Evolutionary conservation across 495 filamentous ascomycete genomes (phyloP), one percentile per base, ranked within the genome.

Genomic region (Talaromyces thailandensis): DNA sequence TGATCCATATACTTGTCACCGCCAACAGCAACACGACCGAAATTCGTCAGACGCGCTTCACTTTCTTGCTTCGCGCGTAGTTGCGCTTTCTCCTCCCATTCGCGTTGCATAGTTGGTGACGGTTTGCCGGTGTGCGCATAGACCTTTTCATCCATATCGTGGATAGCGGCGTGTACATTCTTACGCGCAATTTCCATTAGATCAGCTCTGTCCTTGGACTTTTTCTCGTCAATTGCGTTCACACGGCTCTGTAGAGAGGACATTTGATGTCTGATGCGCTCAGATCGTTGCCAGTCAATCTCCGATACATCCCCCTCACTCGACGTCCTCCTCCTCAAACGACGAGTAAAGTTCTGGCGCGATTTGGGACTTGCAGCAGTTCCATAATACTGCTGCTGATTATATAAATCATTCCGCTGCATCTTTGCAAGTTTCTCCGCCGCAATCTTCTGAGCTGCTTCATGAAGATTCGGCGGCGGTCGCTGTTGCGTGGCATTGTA

Each of bases 401-500:
- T 87, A 6, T 81, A 79, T 7, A 79, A 78, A 65, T 87, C 81
- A 65, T 93, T 87, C 63, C 91, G 82, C 16, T 91, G 83, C 64
- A 96, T 83, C 66, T 84, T 91, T 0, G 89, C 86, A 14, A 97
- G 78, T 31, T 92, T 89, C 68, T 94, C 89, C 62, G 88, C 82
- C 2, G 92, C 92, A 45, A 92, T 83, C 67, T 87, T 91, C 68
- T 93, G 89, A 0, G 92, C 92, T 2, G 88, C 85, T 62, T 93
- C 90, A 68, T 97, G 90, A 3, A 97, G 73, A 62, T 81, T 84
- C 35, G 84, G 79, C 61, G 84, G 84, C 3, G 76, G 75, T 43
- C 70, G 74, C n/a, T 69, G 58, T 35, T 62, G 61, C 43, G 62
- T 66, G 11, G 66, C 59, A 32, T 48, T 48, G 4, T 61, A 66